These are phyloP conservation scores for Chlamydomonas sp. DNA, from an alignment of 139 green algal genomes.

Conservation along the genomic window DNA sequence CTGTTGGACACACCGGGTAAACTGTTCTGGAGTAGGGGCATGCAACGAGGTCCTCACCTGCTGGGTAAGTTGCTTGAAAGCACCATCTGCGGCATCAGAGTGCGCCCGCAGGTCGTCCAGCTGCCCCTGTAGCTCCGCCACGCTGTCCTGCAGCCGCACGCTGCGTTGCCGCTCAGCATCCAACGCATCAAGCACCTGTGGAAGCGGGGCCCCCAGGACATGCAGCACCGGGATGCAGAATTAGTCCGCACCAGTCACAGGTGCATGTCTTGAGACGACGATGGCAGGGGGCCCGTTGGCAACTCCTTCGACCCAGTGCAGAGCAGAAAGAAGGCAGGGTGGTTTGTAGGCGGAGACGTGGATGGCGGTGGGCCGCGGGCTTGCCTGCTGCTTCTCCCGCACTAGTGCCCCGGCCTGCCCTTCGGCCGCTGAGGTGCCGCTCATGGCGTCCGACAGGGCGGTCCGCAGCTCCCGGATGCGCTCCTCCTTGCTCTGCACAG, in stretches of 20 bases:
- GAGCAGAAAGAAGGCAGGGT: too few relatives aligned
- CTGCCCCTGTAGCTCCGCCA: conserved; percentile 16
- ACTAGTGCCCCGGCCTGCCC: background rate
- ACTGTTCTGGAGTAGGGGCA: too few relatives aligned
- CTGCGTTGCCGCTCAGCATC: background rate
- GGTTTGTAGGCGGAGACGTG: too few relatives aligned
- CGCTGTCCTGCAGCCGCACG: background rate
- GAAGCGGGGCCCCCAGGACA: too few relatives aligned
- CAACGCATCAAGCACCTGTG: conserved; percentile 13
- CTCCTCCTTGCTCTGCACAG: conserved; percentile 39
- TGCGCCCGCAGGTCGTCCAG: background rate
- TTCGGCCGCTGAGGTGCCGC: background rate
- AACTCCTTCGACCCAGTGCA: too few relatives aligned
- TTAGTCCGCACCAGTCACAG: too few relatives aligned
- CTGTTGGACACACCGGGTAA: too few relatives aligned
- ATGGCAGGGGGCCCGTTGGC: too few relatives aligned
- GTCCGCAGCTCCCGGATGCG: conserved; percentile 52
- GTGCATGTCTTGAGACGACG: too few relatives aligned
- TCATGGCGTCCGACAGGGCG: conserved; percentile 35
- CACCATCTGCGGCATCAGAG: background rate
- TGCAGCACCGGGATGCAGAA: too few relatives aligned
- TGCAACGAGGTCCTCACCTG: conserved; percentile 3
- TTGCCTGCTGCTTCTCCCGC: conserved; percentile 27
- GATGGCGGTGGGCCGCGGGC: too few relatives aligned
- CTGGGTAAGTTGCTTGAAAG: background rate